Evolutionary conservation across 805 yeast species (phyloP).

Genomic region (Cyberlindnera mrakii): DNA sequence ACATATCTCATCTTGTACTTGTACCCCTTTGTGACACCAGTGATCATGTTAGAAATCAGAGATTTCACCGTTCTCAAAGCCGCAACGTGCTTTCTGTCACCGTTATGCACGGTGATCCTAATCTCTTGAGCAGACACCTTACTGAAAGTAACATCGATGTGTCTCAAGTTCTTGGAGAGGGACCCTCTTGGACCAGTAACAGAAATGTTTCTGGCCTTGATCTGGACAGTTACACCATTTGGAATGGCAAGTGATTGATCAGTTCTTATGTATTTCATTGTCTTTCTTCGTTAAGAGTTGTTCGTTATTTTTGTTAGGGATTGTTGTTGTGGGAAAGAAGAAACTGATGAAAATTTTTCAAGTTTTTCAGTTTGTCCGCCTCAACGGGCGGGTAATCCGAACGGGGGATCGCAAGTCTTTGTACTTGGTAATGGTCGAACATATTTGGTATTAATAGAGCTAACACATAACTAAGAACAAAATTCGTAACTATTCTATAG

Average conservation of each 20-base stretch:
- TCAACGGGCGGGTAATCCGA: too few relatives aligned
- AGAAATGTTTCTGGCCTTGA: conserved; percentile 84
- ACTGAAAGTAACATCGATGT: conserved; percentile 88
- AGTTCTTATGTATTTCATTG: conserved; percentile 81
- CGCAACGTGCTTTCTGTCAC: conserved; percentile 99
- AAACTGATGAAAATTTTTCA: conserved; percentile 5
- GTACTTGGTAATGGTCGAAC: too few relatives aligned
- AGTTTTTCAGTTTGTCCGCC: neutral
- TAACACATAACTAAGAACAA: too few relatives aligned
- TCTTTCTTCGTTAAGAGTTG: neutral
- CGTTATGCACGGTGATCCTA: conserved; percentile 92
- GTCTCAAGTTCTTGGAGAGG: conserved; percentile 84
- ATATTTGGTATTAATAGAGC: too few relatives aligned
- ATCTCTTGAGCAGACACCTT: conserved; percentile 67
- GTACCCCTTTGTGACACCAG: conserved; percentile 99
- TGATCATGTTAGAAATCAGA: conserved; percentile 85
- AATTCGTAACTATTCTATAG: too few relatives aligned
- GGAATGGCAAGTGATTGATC: conserved; percentile 82
- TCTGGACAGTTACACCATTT: conserved; percentile 85
- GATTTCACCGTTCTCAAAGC: conserved; percentile 98
- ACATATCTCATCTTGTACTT: conserved; percentile 99
- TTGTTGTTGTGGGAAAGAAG: neutral
- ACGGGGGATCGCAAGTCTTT: too few relatives aligned
- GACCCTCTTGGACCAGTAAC: conserved; percentile 98
- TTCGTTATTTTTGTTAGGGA: neutral